Evolutionary conservation across 768 basidiomycete genomes (phyloP), one percentile per base, ranked within the genome.

Genomic region (Neoboletus brunneissimus): DNA sequence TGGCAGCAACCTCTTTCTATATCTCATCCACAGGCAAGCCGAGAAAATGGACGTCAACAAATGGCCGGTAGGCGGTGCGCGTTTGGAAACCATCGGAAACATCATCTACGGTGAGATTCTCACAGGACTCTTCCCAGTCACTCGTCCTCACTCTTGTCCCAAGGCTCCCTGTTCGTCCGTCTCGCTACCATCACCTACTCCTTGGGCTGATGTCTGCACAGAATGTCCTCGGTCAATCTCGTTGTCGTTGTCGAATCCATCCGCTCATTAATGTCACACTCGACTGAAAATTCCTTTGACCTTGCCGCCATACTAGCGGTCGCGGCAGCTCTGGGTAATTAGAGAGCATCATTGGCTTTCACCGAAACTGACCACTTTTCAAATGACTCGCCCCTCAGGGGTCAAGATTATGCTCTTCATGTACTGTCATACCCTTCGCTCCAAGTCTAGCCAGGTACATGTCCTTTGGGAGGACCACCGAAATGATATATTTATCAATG

Each of bases 381-480:
- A 15, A 52, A 42, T 37, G n/a, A 45, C 32, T 47, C n/a, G 10
- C 35, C 27, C 18, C 0, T 34, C 42, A 94, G 91, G 81, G 48
- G 85, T 91, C 59, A 99, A 99, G 73, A 79, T 93, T 45, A 43
- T 86, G 0, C 81, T 99, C 42, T 98, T 98, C 75, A 37, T 94
- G 5, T 97, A 94, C 73, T 94, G 94, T 71, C 83, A 76, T 64
- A 80, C 90, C 4, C 79, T 96, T 44, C 85, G 91, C 29, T 81
- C 79, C 32, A 84, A 82, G 60, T 94, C 90, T 7, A 94, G 91
- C 64, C 97, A 99, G 73, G 96, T 99, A 3, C 83, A 84, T 45
- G 84, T 97, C n/a, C 81, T 97, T 29, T 98, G 93, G 94, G 91
- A 97, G 71, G 96, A 98, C 67, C 95, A 98, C 61, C 79, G 95